Base-by-base conservation (phyloP, 2,329 filamentous ascomycete species). In the Ceratocystiopsis sp. region DNA sequence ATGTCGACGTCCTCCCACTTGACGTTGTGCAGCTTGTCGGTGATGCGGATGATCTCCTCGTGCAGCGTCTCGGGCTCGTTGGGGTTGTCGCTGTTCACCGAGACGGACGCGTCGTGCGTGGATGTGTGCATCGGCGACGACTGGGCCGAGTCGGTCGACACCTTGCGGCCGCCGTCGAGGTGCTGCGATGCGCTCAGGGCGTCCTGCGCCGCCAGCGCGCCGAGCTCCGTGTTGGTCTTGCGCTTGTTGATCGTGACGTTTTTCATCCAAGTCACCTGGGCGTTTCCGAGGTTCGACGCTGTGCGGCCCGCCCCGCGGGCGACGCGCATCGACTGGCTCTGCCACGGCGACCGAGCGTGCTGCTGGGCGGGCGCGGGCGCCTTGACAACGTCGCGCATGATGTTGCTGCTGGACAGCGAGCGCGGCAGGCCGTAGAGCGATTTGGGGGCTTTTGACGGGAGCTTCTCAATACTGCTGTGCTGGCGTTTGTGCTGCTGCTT, bases 191-290 rank as follows among this genome's bases (percentile, higher is more conserved):
- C 45, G 2, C 18, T 4, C 11, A 42, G 36, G 21, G 40, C 43
- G 12, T 45, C 42, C 18, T 44, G 43, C 37, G 38, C 40, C 13
- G 29, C 32, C 17, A 41, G 40, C 37, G 43, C 9, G 12, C 33
- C 16, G 10, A 43, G 42, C n/a, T 64, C 63, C 13, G 59, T 52
- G 2, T 61, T 61, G 1, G 61, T 55, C 49, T 69, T 73, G 43
- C 66, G 62, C 55, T 70, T 75, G 40, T 67, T 75, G 63, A 78
- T 75, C 32, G 69, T 76, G 46, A 80, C 75, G 6, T 76, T 75
- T 53, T 74, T 78, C 71, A 80, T 79, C 76, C 76, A 80, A 14
- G 71, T 73, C 43, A 80, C 75, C 48, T 79, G 75, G 18, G 70
- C 67, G 39, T 69, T 64, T 44, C 62, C 69, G 35, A 64, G 62